Conservation (phyloP, 148 eudicot species). For the Polygonum maritimum region DNA sequence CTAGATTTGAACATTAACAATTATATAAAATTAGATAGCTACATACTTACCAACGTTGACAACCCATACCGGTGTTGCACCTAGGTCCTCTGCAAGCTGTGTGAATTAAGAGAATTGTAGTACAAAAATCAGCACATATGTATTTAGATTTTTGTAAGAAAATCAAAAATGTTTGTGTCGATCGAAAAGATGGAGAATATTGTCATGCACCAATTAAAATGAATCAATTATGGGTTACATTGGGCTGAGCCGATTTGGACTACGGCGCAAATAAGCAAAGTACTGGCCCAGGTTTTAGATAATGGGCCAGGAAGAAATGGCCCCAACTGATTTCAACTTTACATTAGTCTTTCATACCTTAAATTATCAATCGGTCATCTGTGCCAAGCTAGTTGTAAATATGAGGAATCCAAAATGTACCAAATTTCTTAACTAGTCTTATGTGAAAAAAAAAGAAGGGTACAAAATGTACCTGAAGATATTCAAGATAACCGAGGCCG, state of each 20-base stretch:
- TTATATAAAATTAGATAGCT: background rate
- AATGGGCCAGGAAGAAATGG: too few species aligned
- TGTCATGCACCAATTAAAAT: too few species aligned
- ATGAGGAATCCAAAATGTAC: too few species aligned
- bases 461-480: constrained; percentile 15
- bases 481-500: constrained; percentile 61
- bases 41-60: constrained; percentile 30
- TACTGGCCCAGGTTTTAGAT: too few species aligned
- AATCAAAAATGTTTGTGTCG: too few species aligned
- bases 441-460: too few species aligned
- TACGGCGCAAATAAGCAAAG: too few species aligned
- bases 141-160: too few species aligned
- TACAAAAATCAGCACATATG: background rate
- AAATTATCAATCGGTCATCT: background rate
- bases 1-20: too few species aligned
- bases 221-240: too few species aligned
- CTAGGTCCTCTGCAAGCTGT: constrained; percentile 86
- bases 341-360: background rate
- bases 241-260: background rate
- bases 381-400: constrained; percentile 6
- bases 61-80: constrained; percentile 84
- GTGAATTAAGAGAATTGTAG: background rate
- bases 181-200: too few species aligned
- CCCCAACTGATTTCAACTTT: background rate
- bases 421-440: too few species aligned